phyloP scores from a whole-genome alignment of 2,329 filamentous ascomycete genomes.

The Colletotrichum tofieldiae region DNA sequence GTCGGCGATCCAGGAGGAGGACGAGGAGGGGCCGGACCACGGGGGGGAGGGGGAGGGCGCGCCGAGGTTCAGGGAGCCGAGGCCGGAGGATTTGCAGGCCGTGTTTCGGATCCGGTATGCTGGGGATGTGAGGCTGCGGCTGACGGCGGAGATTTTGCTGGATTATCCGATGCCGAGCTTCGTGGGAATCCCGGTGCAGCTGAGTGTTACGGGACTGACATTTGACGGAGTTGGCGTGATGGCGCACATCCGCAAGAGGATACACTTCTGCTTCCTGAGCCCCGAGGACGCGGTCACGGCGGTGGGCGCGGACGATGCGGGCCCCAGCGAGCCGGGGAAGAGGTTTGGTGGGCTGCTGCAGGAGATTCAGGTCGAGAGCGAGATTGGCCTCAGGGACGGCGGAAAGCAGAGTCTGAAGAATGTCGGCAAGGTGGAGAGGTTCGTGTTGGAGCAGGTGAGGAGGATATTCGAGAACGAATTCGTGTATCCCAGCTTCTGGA shows the following conservation, averaged over 20 bases:
- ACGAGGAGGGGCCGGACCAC: constrained; percentile 47
- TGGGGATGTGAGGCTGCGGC: constrained; percentile 87
- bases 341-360: constrained; percentile 84
- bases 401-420: constrained; percentile 98
- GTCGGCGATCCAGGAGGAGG: constrained; percentile 56
- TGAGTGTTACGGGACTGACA: constrained; percentile 94
- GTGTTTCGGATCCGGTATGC: constrained; percentile 92
- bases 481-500: constrained; percentile 99
- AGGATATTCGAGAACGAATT: constrained; percentile 99
- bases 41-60: constrained; percentile 50
- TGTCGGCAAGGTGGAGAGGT: constrained; percentile 97
- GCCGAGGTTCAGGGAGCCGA: constrained; percentile 77
- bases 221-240: constrained; percentile 96
- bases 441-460: constrained; percentile 95
- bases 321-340: constrained; percentile 44
- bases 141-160: constrained; percentile 95
- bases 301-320: constrained; percentile 66
- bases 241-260: constrained; percentile 89
- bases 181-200: constrained; percentile 92
- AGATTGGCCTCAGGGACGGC: constrained; percentile 93
- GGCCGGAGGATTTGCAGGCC: constrained; percentile 90
- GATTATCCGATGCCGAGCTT: constrained; percentile 99
- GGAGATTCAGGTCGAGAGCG: constrained; percentile 96
- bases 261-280: constrained; percentile 95
- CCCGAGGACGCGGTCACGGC: constrained; percentile 90